Base-by-base conservation (phyloP, 208 protist species). In the Entamoeba dispar region DNA sequence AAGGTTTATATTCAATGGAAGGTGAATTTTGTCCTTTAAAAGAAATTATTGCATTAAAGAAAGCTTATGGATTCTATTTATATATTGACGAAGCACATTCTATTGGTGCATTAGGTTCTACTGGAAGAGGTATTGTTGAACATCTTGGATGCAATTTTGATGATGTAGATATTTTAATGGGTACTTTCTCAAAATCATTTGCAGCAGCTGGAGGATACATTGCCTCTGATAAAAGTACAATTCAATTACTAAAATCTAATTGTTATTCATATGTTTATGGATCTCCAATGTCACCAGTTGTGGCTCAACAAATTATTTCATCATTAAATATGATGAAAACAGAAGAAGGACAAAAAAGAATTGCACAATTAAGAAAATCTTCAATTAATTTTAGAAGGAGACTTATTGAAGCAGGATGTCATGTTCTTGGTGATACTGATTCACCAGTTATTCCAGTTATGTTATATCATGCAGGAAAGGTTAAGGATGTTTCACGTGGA, bases 371-470 rank as follows among this genome's bases (percentile, higher is more conserved):
- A 5, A 92, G 31, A 61, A 43, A 92, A 5, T 93, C 94, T 43
- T 31, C 92, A 14, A 94, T 93, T 7, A 93, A 49, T 31, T 94
- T 95, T 34, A 92, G 93, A 93, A 49, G 73, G 49, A 43, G 49
- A 43, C 51, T 96, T 5, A 93, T 93, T n/a, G 77, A 95, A 51
- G 19, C 94, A 61, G 96, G 96, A n/a, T 97, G 97, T 86, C 92
- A 95, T 5, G 93, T 97, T 17, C 93, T 96, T 27, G 96, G 96
- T 92, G 94, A 95, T 91, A 96, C 97, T 92, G 97, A 97, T 93
- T 98, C 97, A 92, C 98, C 98, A 19, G 97, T 99, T 90, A 96
- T 99, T 50, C 98, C 98, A 4, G 94, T 98, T 1, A 97, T 99
- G 96, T 95, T 98, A 49, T 98, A 98, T 95, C 96, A 98, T 94